phyloP scores from a whole-genome alignment of 2,329 filamentous ascomycete genomes.

The Sarocladiaceae sp. region DNA sequence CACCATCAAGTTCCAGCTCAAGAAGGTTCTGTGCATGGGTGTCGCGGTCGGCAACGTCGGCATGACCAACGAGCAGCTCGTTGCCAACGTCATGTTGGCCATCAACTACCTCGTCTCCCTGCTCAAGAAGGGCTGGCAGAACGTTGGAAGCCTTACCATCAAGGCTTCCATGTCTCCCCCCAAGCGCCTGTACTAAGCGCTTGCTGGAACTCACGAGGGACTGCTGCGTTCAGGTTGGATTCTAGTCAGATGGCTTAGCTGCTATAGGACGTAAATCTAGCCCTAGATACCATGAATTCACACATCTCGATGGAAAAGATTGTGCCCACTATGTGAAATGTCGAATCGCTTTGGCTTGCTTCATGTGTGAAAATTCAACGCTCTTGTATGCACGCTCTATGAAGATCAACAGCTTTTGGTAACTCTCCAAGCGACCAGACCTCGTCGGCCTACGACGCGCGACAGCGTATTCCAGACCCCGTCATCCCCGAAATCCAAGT shows the following conservation, averaged over 20 bases:
- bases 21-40: conserved; percentile 99
- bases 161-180: conserved; percentile 99
- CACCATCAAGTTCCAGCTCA: conserved; percentile 99
- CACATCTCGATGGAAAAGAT: conserved; percentile 5
- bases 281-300: neutral
- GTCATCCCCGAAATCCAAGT: conserved; percentile 74
- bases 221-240: conserved; percentile 16
- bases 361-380: neutral
- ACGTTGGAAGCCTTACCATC: conserved; percentile 98
- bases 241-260: conserved; percentile 4
- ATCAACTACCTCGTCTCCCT: conserved; percentile 99
- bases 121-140: conserved; percentile 99
- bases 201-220: conserved; percentile 43
- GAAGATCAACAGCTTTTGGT: conserved; percentile 53
- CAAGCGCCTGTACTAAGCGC: conserved; percentile 89
- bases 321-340: neutral
- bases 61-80: conserved; percentile 93
- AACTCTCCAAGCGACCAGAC: conserved; percentile 59
- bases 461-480: conserved; percentile 68
- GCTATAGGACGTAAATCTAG: neutral
- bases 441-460: conserved; percentile 61
- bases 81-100: conserved; percentile 98
- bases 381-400: neutral
- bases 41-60: conserved; percentile 98
- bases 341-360: neutral